Conservation (phyloP, 495 filamentous ascomycete species). For the Penicillium canescens region DNA sequence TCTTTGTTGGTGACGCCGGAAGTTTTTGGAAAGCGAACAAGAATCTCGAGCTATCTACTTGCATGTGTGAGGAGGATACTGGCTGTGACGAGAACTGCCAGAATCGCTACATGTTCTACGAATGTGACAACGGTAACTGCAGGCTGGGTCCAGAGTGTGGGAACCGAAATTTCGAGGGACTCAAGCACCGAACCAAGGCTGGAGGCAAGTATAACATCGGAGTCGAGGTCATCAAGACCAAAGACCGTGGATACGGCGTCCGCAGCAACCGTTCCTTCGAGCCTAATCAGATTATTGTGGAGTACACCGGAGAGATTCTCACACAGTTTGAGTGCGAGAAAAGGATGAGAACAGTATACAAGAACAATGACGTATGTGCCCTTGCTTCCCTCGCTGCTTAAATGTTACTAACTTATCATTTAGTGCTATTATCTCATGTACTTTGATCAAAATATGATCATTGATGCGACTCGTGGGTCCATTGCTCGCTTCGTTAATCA, state of each 20-base stretch:
- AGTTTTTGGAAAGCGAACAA: conserved; percentile 80
- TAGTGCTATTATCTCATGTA: conserved; percentile 98
- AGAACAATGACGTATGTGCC: conserved; percentile 77
- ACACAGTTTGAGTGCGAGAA: conserved; percentile 89
- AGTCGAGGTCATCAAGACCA: conserved; percentile 91
- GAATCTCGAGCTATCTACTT: conserved; percentile 71
- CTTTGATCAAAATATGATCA: conserved; percentile 98
- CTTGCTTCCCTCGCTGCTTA: not conserved
- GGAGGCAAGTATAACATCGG: conserved; percentile 86
- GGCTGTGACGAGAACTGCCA: conserved; percentile 89
- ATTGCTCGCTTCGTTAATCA: conserved; percentile 99
- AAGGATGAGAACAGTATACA: conserved; percentile 89
- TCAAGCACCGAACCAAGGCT: conserved; percentile 72
- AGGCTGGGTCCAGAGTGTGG: conserved; percentile 70
- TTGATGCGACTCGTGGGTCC: conserved; percentile 92
- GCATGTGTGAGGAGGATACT: conserved; percentile 73
- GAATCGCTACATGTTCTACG: conserved; percentile 95
- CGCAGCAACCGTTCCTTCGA: conserved; percentile 85
- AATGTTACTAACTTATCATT: conserved; percentile 12
- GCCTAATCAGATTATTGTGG: conserved; percentile 92
- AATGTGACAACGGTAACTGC: conserved; percentile 92
- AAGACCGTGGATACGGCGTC: conserved; percentile 86
- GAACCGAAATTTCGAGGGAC: conserved; percentile 83
- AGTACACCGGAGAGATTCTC: conserved; percentile 97
- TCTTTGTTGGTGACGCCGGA: conserved; percentile 88